Base-by-base conservation (phyloP, 345 rosid species). In the Combretum micranthum region DNA sequence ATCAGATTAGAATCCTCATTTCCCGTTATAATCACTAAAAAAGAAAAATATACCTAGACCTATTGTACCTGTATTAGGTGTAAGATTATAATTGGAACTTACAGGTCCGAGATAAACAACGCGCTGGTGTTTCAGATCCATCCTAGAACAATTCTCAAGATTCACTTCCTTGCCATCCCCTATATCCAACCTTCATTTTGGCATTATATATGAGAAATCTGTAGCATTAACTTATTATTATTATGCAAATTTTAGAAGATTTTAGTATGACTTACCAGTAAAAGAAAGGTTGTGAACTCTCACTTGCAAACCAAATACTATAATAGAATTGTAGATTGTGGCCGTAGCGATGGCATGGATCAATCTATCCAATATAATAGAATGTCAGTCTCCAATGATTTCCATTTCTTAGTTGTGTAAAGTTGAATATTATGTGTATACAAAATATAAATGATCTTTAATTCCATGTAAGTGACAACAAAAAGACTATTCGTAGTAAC, bases 321-420 rank as follows among this genome's bases (percentile, higher is more conserved):
- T 82, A 86, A 48, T 89, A 89, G 4, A 73, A 58, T 59, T 80
- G 87, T 37, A 89, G 71, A 50, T 86, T 89, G 66, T 80, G 83
- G n/a, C 97, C 97, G 55, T 89, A 86, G 15, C 97, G 76, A 68
- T 89, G 95, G 21, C 84, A 74, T 39, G 97, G 91, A 53, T 89
- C 97, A 56, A 89, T 89, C 95, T 89, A 66, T 32, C 16, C 22
- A 0, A 56, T 9, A 20, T 13, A 11, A 37, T 42, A 39, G 21
- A 37, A 32, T 32, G 39, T 32, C 39, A 32, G 39, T 32, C 39
- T 32, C 39, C 39, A 32, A 4, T 32, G 39, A 32, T 32, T 32
- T 32, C 9, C 39, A 7, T 32, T 4, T 32, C n/a, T 32, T 7
- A 32, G 39, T 32, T 32, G 10, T 32, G 10, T 7, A 32, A 32